These are phyloP conservation scores for Penicillium sp. DNA, from an alignment of 2,329 filamentous ascomycete species.

Conservation along the genomic window DNA sequence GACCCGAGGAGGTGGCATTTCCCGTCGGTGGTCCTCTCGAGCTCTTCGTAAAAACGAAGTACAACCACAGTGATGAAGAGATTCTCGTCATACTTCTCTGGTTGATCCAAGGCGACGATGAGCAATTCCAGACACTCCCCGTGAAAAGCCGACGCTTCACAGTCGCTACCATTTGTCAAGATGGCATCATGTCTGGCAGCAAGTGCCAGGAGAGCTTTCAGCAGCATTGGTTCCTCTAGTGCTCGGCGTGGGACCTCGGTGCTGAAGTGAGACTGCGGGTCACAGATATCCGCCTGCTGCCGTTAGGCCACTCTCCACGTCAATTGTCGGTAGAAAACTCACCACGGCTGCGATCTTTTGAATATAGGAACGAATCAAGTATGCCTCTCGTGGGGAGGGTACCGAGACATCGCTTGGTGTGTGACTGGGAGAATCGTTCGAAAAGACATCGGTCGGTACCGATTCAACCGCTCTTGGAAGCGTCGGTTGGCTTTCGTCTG, in stretches of 20 bases:
- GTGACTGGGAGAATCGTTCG: neutral
- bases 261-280: constrained; percentile 44
- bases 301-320: constrained; percentile 5
- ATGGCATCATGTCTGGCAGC: constrained; percentile 51
- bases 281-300: constrained; percentile 37
- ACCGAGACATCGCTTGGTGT: neutral
- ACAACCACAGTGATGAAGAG: constrained; percentile 55
- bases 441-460: neutral
- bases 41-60: constrained; percentile 54
- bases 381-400: constrained; percentile 8
- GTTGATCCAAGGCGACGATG: constrained; percentile 50
- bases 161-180: constrained; percentile 41
- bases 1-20: constrained; percentile 43
- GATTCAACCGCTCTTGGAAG: neutral
- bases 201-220: constrained; percentile 53
- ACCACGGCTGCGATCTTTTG: constrained; percentile 14
- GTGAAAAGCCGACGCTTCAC: constrained; percentile 50
- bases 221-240: constrained; percentile 50
- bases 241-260: constrained; percentile 53
- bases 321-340: neutral
- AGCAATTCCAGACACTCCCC: constrained; percentile 53
- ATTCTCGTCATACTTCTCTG: constrained; percentile 50
- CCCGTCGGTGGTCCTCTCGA: constrained; percentile 34
- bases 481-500: neutral
- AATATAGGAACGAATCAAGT: constrained; percentile 14